A percentile compares a stretch with the other conserved stretches of the same genome.
Evolutionary conservation across 768 basidiomycete species (phyloP).

Genomic region (Tricholoma hemisulphureum): DNA sequence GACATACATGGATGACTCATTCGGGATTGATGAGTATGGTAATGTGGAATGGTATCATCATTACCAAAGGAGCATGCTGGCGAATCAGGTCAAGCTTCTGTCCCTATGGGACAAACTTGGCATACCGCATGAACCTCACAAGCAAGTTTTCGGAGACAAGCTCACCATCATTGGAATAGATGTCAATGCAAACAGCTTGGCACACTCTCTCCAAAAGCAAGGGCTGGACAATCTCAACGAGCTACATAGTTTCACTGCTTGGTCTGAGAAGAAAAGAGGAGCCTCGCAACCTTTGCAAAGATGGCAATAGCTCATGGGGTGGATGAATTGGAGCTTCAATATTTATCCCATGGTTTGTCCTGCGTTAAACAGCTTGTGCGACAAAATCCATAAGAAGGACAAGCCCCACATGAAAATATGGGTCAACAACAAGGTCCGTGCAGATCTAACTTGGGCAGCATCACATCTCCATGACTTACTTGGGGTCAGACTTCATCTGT

Average conservation of each 20-base stretch:
- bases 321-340: neutral
- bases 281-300: constrained; percentile 20
- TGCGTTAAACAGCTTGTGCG: neutral
- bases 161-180: constrained; percentile 38
- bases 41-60: constrained; percentile 26
- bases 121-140: neutral
- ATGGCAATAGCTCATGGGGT: neutral
- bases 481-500: constrained; percentile 21
- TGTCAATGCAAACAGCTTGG: constrained; percentile 33
- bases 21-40: constrained; percentile 19
- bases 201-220: constrained; percentile 18
- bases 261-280: neutral
- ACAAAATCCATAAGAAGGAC: constrained; percentile 24
- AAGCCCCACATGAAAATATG: constrained; percentile 18
- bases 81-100: constrained; percentile 33
- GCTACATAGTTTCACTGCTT: constrained; percentile 3
- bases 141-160: neutral
- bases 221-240: constrained; percentile 9
- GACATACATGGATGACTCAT: neutral
- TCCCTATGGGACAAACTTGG: constrained; percentile 33
- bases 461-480: constrained; percentile 13
- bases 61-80: constrained; percentile 33
- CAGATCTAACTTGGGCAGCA: constrained; percentile 29
- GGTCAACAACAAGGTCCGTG: constrained; percentile 20
- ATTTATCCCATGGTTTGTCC: neutral